Evolutionary conservation across 1,139 yeast species (phyloP).

Genomic region (Pichia sp.): DNA sequence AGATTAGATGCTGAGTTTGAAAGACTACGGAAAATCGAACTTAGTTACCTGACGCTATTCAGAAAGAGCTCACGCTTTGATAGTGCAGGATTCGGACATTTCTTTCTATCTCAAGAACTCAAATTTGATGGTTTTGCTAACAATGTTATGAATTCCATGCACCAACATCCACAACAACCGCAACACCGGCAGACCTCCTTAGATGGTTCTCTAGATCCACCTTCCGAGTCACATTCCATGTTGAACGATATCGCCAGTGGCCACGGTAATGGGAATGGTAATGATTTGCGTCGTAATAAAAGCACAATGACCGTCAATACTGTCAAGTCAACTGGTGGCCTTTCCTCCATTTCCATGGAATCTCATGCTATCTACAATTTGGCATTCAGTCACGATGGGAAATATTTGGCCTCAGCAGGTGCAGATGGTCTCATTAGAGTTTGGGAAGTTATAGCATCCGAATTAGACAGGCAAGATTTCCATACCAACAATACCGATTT

Average conservation of each 20-base stretch:
- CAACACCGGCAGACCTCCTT: too few species aligned
- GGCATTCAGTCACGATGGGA: slow-evolving; percentile 74
- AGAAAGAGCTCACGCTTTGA: slow-evolving; percentile 31
- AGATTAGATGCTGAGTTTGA: slow-evolving; percentile 7
- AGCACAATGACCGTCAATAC: background rate
- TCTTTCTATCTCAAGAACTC: slow-evolving; percentile 80
- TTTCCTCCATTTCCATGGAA: background rate
- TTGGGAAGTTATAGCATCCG: slow-evolving; percentile 76
- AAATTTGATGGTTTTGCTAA: slow-evolving; percentile 11
- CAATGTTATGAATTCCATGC: background rate
- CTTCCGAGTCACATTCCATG: background rate
- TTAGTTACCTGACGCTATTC: slow-evolving; percentile 47
- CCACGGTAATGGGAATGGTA: background rate
- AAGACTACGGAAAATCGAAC: slow-evolving; percentile 28
- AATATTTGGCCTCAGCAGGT: slow-evolving; percentile 78
- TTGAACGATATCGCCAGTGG: background rate
- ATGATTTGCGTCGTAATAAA: background rate
- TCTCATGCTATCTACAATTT: slow-evolving; percentile 43
- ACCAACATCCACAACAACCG: too few species aligned
- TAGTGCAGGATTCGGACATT: slow-evolving; percentile 26
- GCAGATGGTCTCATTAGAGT: slow-evolving; percentile 59
- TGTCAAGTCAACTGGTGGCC: background rate
- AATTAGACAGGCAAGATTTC: slow-evolving; percentile 35
- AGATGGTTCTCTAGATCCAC: too few species aligned
- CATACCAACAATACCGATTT: background rate